phyloP scores from a whole-genome alignment of 225 moss, liverwort and hornwort species.

The Rhytidiadelphus loreus region DNA sequence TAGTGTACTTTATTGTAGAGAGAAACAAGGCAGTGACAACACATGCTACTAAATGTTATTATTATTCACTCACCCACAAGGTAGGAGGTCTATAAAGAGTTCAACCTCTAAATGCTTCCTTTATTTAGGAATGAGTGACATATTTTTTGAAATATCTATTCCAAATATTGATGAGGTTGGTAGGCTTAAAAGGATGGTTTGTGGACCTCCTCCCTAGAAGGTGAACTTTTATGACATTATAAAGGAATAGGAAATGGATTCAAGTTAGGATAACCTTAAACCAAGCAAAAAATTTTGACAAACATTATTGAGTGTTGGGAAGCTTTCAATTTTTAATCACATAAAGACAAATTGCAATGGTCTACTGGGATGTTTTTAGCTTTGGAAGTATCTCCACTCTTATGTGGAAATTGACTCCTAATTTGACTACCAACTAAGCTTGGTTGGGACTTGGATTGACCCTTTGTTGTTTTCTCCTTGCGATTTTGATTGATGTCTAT shows the following conservation, averaged over 20 bases:
- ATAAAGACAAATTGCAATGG: background rate
- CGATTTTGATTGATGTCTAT: background rate
- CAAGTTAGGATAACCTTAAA: background rate
- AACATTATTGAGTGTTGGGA: rapidly evolving
- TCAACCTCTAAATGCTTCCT: background rate
- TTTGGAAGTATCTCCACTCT: rapidly evolving
- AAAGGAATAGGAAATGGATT: background rate
- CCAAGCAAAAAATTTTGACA: background rate
- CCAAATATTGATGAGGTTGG: rapidly evolving
- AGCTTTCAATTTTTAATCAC: background rate
- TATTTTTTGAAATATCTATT: background rate
- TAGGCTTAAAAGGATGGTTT: rapidly evolving
- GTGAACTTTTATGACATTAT: background rate
- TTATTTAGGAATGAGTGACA: rapidly evolving
- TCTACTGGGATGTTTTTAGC: background rate
- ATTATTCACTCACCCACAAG: no score
- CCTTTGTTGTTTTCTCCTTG: rapidly evolving
- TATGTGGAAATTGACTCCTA: background rate
- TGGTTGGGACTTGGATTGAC: rapidly evolving
- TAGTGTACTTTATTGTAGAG: no score
- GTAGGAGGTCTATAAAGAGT: background rate
- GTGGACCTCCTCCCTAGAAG: rapidly evolving
- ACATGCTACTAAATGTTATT: no score
- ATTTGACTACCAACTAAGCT: background rate
- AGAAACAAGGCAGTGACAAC: no score